Percentiles rank a stretch among this genome's conserved stretches.
phyloP scores from a whole-genome alignment of 75 land plant species.

The Selaginella tamariscina region DNA sequence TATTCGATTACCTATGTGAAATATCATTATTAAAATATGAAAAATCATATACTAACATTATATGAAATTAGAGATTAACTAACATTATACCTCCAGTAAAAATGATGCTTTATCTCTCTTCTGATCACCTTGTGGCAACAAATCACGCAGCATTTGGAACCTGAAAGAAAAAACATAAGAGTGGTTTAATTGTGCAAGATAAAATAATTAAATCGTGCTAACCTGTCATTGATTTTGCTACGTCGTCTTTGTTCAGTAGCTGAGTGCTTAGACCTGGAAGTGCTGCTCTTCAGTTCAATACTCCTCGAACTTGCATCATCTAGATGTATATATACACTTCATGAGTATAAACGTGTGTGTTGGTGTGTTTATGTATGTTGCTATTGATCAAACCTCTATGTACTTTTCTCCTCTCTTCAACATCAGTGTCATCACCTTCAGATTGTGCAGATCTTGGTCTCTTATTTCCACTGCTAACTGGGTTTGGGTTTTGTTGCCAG shows the following conservation, averaged over 20 bases:
- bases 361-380: too few species aligned
- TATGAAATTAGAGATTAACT: too few species aligned
- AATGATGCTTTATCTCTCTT: constrained; percentile 96
- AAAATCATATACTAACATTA: too few species aligned
- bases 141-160: constrained; percentile 77
- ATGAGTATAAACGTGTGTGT: too few species aligned
- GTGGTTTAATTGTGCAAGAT: too few species aligned
- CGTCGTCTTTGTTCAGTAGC: constrained; percentile 84
- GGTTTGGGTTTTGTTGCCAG: background rate
- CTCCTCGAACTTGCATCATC: constrained; percentile 18
- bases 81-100: constrained; percentile 70
- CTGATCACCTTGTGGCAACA: constrained; percentile 86
- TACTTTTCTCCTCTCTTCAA: background rate
- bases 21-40: too few species aligned
- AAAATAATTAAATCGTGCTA: too few species aligned
- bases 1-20: constrained; percentile 73
- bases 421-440: background rate
- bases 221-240: constrained; percentile 86
- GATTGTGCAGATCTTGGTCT: background rate
- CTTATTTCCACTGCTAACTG: background rate
- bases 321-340: background rate
- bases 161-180: constrained; percentile 34
- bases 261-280: constrained; percentile 82
- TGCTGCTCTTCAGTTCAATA: constrained; percentile 43
- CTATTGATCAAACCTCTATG: background rate